Evolutionary conservation across 1,139 yeast genomes (phyloP).

Genomic region (Yamadazyma oceani): DNA sequence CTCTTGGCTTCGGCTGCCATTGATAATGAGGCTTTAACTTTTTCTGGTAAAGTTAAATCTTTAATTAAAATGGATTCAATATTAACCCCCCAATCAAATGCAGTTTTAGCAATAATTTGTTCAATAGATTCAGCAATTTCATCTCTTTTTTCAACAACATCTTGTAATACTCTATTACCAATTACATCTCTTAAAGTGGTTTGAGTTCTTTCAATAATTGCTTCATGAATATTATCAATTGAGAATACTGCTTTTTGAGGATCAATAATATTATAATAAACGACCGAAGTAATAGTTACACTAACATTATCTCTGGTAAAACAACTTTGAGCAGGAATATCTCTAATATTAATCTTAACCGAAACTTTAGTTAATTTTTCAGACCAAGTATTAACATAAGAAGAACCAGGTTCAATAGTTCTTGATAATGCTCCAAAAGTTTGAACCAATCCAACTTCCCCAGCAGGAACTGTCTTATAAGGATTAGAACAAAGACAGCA

Average conservation of each 20-base stretch:
- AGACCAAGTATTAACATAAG: constrained; percentile 63
- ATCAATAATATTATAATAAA: constrained; percentile 65
- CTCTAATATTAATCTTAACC: constrained; percentile 61
- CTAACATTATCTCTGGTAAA: constrained; percentile 72
- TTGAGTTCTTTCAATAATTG: constrained; percentile 71
- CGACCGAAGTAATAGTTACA: constrained; percentile 62
- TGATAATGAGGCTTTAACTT: constrained; percentile 62
- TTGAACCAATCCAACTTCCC: constrained; percentile 69
- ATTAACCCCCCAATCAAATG: constrained; percentile 70
- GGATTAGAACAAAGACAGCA: constrained; percentile 64
- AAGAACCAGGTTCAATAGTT: constrained; percentile 70
- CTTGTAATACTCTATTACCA: constrained; percentile 68
- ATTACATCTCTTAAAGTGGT: constrained; percentile 74
- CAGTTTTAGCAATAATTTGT: constrained; percentile 62
- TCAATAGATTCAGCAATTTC: constrained; percentile 69
- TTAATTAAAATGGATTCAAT: constrained; percentile 70
- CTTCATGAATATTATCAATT: constrained; percentile 53
- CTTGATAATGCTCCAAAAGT: constrained; percentile 68
- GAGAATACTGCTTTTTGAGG: constrained; percentile 70
- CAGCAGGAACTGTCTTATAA: constrained; percentile 61
- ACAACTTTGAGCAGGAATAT: constrained; percentile 67
- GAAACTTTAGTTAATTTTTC: constrained; percentile 56
- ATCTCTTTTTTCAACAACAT: constrained; percentile 73
- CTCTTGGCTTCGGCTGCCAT: constrained; percentile 79
- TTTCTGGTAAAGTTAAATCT: constrained; percentile 58